Conservation (phyloP, 345 rosid species). For the Carallia pectinifolia region DNA sequence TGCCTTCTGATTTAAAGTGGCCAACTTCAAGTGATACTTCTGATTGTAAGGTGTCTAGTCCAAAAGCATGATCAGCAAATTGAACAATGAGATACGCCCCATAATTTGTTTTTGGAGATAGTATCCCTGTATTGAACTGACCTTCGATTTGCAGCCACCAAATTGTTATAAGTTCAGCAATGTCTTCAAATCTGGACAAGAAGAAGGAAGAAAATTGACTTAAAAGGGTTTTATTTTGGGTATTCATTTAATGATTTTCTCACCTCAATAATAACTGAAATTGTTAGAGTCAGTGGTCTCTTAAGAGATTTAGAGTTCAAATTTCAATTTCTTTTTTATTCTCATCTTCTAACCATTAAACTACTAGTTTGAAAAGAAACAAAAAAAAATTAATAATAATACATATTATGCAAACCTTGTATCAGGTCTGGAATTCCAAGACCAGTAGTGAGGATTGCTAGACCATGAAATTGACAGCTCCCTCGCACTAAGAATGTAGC, state of each 20-base stretch:
- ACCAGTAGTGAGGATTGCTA: conserved; percentile 41
- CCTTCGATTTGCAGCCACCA: conserved; percentile 47
- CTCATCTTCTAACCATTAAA: no score
- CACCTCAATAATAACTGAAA: no score
- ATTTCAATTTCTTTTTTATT: no score
- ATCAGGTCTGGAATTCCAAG: neutral
- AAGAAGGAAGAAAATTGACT: neutral
- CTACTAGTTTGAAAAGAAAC: no score
- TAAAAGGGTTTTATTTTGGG: neutral
- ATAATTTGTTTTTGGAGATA: conserved; percentile 38
- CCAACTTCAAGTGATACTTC: conserved; percentile 31
- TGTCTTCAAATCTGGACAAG: conserved; percentile 37
- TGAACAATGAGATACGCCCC: conserved; percentile 45
- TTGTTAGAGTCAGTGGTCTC: no score
- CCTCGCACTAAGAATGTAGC: conserved; percentile 26
- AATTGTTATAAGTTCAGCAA: conserved; percentile 41
- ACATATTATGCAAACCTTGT: conserved; percentile 22
- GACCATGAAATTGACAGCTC: conserved; percentile 40
- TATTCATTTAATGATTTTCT: no score
- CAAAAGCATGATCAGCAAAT: conserved; percentile 36
- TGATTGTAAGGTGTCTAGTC: conserved; percentile 47
- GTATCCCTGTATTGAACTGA: conserved; percentile 23
- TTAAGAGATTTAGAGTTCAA: no score
- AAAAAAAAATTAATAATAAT: no score
- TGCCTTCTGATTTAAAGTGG: conserved; percentile 10